Percentiles rank a stretch among this genome's conserved stretches.
phyloP scores from a whole-genome alignment of 192 early-diverging fungal genomes.

The Podochytrium sp. region DNA sequence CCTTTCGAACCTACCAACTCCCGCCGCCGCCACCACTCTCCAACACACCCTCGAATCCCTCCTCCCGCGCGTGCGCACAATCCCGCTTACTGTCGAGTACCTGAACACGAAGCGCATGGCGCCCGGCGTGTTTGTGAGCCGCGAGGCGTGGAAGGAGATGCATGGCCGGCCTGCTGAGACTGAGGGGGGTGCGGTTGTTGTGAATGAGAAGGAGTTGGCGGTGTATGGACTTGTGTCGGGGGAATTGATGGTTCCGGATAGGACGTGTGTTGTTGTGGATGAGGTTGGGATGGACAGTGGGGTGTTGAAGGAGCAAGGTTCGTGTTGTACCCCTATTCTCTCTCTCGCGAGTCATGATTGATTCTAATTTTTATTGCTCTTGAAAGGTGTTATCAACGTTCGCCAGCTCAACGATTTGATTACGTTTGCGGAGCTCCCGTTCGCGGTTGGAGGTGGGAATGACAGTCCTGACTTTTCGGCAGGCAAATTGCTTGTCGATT shows the following conservation, averaged over 20 bases:
- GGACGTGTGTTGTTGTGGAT: slow-evolving; percentile 42
- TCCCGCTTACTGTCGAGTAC: slow-evolving; percentile 29
- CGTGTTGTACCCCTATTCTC: not conserved
- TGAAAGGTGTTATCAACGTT: slow-evolving; percentile 36
- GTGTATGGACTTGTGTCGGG: slow-evolving; percentile 38
- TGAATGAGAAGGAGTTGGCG: not conserved
- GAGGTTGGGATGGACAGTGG: slow-evolving; percentile 37
- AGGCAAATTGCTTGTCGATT: slow-evolving; percentile 28
- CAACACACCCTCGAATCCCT: slow-evolving; percentile 11
- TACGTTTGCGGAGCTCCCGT: slow-evolving; percentile 37
- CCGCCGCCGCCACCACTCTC: slow-evolving; percentile 8
- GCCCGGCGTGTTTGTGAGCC: slow-evolving; percentile 27
- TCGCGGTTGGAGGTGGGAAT: slow-evolving; percentile 32
- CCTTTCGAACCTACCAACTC: slow-evolving; percentile 28
- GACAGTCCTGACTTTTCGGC: slow-evolving; percentile 28
- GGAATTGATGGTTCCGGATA: slow-evolving; percentile 34
- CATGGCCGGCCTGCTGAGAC: slow-evolving; percentile 11
- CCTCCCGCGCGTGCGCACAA: slow-evolving; percentile 31
- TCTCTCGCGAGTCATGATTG: too few species aligned
- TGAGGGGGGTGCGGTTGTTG: not conserved
- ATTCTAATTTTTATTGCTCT: too few species aligned
- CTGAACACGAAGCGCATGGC: slow-evolving; percentile 33
- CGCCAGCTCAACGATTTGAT: slow-evolving; percentile 31
- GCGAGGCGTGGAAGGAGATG: slow-evolving; percentile 18
- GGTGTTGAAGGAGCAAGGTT: slow-evolving; percentile 43